Conservation (phyloP, 2,329 filamentous ascomycete species). For the Ophiocordyceps sinensis region DNA sequence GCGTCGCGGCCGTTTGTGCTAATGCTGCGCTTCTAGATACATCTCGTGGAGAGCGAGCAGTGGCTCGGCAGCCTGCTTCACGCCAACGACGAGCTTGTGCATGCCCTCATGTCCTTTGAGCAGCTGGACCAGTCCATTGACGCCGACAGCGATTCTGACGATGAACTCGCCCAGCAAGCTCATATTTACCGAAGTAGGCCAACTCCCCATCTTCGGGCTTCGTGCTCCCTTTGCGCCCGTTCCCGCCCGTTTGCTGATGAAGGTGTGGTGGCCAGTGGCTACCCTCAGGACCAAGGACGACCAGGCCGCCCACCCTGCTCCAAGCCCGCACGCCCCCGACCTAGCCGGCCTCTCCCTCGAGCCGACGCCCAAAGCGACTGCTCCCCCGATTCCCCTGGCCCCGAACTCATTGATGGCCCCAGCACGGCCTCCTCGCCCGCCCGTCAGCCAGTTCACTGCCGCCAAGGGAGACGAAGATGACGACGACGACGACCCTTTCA, state of each 20-base stretch:
- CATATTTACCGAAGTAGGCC: conserved; percentile 46
- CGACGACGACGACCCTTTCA: conserved; percentile 60
- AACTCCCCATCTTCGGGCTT: conserved; percentile 20
- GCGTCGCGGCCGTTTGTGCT: neutral
- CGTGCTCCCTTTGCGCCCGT: conserved; percentile 5
- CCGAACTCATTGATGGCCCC: neutral
- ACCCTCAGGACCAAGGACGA: conserved; percentile 35
- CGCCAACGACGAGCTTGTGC: conserved; percentile 92
- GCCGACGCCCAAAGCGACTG: conserved; percentile 19
- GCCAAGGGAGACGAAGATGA: conserved; percentile 27
- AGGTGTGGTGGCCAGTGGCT: conserved; percentile 8
- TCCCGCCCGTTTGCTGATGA: too few species aligned
- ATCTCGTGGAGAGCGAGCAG: conserved; percentile 79
- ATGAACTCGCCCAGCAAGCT: conserved; percentile 52
- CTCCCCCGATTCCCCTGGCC: conserved; percentile 23
- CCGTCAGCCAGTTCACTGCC: conserved; percentile 2
- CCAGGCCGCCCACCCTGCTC: conserved; percentile 13
- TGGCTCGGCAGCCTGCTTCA: conserved; percentile 84
- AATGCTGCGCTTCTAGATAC: conserved; percentile 40
- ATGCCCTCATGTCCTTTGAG: conserved; percentile 85
- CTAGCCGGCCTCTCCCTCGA: conserved; percentile 30
- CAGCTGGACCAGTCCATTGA: conserved; percentile 80
- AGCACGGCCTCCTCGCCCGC: neutral
- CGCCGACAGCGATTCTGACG: conserved; percentile 56
- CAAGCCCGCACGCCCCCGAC: conserved; percentile 16